phyloP scores from a whole-genome alignment of 495 filamentous ascomycete genomes.

The Symbiotaphrina buchneri region DNA sequence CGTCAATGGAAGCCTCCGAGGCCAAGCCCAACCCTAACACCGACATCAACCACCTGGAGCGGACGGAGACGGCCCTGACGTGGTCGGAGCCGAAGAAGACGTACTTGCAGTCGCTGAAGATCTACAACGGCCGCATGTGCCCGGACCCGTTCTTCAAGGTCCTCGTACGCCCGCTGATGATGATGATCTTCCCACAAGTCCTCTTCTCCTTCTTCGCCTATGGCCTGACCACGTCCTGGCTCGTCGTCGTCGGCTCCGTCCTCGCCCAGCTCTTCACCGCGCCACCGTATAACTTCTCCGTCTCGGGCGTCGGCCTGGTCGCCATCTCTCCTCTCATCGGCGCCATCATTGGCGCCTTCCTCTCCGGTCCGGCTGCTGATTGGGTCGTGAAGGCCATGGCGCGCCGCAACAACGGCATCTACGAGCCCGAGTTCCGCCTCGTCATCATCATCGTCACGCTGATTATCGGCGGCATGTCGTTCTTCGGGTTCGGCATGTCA shows the following conservation, averaged over 20 bases:
- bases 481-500: slow-evolving; percentile 21
- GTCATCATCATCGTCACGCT: slow-evolving; percentile 19
- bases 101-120: slow-evolving; percentile 13
- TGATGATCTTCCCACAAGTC: slow-evolving; percentile 17
- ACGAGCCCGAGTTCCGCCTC: slow-evolving; percentile 17
- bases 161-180: slow-evolving; percentile 14
- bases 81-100: slow-evolving; percentile 12
- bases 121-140: slow-evolving; percentile 16
- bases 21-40: slow-evolving; percentile 5
- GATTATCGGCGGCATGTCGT: slow-evolving; percentile 18
- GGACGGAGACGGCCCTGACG: not conserved
- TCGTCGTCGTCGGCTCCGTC: slow-evolving; percentile 14
- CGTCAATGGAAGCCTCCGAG: slow-evolving; percentile 3
- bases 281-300: slow-evolving; percentile 13
- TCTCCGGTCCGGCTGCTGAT: slow-evolving; percentile 12
- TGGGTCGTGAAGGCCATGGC: slow-evolving; percentile 12
- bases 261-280: slow-evolving; percentile 16
- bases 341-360: slow-evolving; percentile 13
- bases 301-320: slow-evolving; percentile 10
- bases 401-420: slow-evolving; percentile 13
- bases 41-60: not conserved
- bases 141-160: slow-evolving; percentile 16
- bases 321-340: slow-evolving; percentile 13
- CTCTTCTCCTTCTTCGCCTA: slow-evolving; percentile 19
- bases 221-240: slow-evolving; percentile 18